These are phyloP conservation scores for Leucocoprinus birnbaumii DNA, from an alignment of 768 basidiomycete genomes.

Conservation along the genomic window DNA sequence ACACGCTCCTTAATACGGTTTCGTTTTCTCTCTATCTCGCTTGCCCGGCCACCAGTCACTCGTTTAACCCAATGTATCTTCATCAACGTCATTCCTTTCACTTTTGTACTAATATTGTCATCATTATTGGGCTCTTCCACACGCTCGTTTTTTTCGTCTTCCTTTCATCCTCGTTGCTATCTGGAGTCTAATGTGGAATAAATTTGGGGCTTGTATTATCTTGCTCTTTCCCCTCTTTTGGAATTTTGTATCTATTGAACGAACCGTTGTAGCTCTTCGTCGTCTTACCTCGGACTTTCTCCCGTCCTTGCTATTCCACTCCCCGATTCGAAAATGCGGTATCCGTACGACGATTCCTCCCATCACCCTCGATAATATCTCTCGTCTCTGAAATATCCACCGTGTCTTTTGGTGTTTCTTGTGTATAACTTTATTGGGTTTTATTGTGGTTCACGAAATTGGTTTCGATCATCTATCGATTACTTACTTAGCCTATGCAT, in stretches of 20 bases:
- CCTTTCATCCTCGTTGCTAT: not conserved
- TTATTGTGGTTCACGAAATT: too few species aligned
- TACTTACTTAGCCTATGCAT: too few species aligned
- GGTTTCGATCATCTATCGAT: too few species aligned
- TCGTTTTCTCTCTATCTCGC: not conserved
- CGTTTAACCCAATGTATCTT: constrained; percentile 4
- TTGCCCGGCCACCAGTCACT: not conserved
- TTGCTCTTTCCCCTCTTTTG: not conserved
- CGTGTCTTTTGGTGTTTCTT: not conserved
- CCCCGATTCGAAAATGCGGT: too few species aligned
- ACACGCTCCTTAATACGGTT: not conserved
- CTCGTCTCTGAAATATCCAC: not conserved
- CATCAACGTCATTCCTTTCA: constrained; percentile 3
- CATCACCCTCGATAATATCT: too few species aligned
- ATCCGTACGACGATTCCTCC: not conserved
- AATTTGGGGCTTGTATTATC: not conserved
- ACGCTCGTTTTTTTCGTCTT: not conserved
- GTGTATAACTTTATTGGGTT: not conserved
- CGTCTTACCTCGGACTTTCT: too few species aligned
- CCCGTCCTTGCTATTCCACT: too few species aligned
- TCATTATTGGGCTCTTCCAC: not conserved
- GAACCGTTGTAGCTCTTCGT: not conserved
- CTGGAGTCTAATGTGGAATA: too few species aligned
- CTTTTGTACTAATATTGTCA: not conserved
- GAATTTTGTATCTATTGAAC: constrained; percentile 1